Evolutionary conservation across 176 grass and related monocot species (phyloP), one percentile per base, ranked within the genome.

Genomic region (Phoenix roebelenii): DNA sequence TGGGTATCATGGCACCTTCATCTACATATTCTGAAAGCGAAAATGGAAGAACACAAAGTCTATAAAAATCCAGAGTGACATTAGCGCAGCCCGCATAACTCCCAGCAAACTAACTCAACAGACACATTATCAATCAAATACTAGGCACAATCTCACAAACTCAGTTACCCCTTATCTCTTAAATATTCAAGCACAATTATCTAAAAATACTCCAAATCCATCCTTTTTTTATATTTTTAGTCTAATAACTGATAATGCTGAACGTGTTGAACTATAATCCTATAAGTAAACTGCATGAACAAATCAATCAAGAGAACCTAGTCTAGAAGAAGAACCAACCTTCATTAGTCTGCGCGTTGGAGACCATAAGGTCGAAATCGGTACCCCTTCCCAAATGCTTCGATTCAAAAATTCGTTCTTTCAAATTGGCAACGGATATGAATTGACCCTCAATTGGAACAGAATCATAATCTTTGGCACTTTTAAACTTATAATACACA

Each of bases 401-500:
- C 9, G 66, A 71, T 25, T 39, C 32, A 62, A 78, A 64, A 25
- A 89, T 84, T 62, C 65, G 58, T 25, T 67, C 55, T 72, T 89
- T 89, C 65, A 89, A 74, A 52, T 84, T 58, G 51, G 61, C 52
- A 15, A 74, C 77, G 25, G 70, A 78, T 23, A 89, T 55, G 20
- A 63, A 84, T 14, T 70, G 64, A 39, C 76, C 29, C 5, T 70
- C 65, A 50, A 89, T 54, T 18, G 20, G 49, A 63, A 89, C 44
- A 56, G 85, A 77, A 7, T 17, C 68, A 4, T 56, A 74, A 64
- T 65, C 77, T 35, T 89, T 89, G 69, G 53, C 74, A 84, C 85
- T 84, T 65, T 81, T 84, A 58, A 80, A 80, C 52, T 84, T 80
- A 62, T 77, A 84, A 81, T 84, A 84, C 74, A 89, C 81, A 72